These are phyloP conservation scores for Syncephalastrum contaminatum DNA, from an alignment of 371 early-diverging fungal genomes.

Conservation along the genomic window DNA sequence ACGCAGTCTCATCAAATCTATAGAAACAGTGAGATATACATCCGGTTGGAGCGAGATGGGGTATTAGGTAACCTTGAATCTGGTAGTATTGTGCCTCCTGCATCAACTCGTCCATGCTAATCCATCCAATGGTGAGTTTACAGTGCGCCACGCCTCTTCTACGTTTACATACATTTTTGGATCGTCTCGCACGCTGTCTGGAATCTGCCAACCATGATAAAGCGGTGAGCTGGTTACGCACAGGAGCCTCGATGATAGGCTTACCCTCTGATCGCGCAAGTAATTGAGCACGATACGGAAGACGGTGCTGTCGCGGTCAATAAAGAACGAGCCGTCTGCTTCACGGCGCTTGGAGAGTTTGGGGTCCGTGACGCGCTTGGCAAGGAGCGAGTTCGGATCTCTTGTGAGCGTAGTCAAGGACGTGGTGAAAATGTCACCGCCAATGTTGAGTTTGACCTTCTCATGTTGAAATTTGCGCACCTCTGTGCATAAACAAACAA, in stretches of 20 bases:
- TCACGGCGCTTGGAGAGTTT: slow-evolving; percentile 20
- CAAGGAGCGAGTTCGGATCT: slow-evolving; percentile 39
- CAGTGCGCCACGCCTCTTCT: not conserved
- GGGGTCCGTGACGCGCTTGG: slow-evolving; percentile 4
- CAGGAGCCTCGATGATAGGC: too few species aligned
- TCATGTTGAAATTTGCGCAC: slow-evolving; percentile 30
- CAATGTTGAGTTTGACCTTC: slow-evolving; percentile 45
- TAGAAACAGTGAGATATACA: not conserved
- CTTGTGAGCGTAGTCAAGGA: slow-evolving; percentile 33
- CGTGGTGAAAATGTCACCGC: slow-evolving; percentile 41
- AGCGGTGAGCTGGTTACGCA: too few species aligned
- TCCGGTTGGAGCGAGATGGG: too few species aligned
- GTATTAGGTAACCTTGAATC: slow-evolving; percentile 33
- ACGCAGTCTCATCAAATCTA: slow-evolving; percentile 28
- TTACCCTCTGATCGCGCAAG: slow-evolving; percentile 37
- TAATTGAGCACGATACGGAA: slow-evolving; percentile 43
- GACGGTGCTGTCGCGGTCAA: slow-evolving; percentile 45
- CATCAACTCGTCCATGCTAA: slow-evolving; percentile 44
- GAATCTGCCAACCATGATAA: too few species aligned
- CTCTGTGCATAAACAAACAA: slow-evolving; percentile 17
- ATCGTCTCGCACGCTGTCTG: slow-evolving; percentile 27
- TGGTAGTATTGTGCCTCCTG: slow-evolving; percentile 41
- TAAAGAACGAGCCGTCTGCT: slow-evolving; percentile 42
- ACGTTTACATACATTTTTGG: slow-evolving; percentile 29
- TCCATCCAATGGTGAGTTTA: slow-evolving; percentile 1